phyloP scores from a whole-genome alignment of 176 grass and related monocot genomes.

The Secale cereale region DNA sequence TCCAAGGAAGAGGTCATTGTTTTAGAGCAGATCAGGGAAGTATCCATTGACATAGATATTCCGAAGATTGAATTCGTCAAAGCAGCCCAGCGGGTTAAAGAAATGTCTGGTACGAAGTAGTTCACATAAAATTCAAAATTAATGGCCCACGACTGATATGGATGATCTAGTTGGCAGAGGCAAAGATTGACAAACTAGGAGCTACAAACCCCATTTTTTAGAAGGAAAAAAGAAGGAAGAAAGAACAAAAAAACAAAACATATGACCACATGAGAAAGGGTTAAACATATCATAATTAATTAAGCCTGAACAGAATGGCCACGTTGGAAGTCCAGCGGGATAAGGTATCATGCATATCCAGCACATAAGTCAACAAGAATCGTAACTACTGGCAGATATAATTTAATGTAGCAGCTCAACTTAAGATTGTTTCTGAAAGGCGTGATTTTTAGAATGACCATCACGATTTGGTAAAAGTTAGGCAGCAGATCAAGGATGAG shows the following conservation, averaged over 20 bases:
- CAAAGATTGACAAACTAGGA: neutral
- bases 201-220: neutral
- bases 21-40: neutral
- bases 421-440: neutral
- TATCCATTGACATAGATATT: neutral
- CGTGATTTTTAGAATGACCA: neutral
- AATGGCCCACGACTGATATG: neutral
- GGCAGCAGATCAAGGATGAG: neutral
- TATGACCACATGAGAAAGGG: neutral
- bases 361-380: neutral
- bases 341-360: constrained; percentile 6
- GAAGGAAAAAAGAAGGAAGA: neutral
- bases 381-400: neutral
- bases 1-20: neutral
- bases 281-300: neutral
- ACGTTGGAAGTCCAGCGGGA: neutral
- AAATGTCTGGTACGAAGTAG: neutral
- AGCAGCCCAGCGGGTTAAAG: neutral
- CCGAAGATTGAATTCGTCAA: neutral
- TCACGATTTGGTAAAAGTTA: neutral
- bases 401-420: neutral
- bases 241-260: neutral
- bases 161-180: neutral
- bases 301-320: neutral
- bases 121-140: neutral